Evolutionary conservation across 1,284 basidiomycete species (phyloP).

Genomic region (Boletus sp.): DNA sequence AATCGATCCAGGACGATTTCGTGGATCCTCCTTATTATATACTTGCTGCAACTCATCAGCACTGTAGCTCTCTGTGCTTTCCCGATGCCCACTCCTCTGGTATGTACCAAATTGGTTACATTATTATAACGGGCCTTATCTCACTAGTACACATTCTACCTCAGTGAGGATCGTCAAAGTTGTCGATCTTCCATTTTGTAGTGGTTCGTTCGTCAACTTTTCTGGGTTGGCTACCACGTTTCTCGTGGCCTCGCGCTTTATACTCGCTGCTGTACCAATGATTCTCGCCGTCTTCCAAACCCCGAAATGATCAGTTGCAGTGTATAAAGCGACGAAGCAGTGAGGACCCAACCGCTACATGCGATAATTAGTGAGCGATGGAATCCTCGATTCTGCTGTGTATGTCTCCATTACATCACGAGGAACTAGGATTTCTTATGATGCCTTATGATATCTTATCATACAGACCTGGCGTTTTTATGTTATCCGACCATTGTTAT

Average conservation of each 20-base stretch:
- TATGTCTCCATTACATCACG: not conserved
- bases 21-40: not conserved
- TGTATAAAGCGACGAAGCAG: not conserved
- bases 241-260: not conserved
- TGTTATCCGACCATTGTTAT: no score
- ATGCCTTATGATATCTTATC: no score
- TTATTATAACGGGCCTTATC: not conserved
- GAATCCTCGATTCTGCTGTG: not conserved
- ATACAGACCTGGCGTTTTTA: no score
- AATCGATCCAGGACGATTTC: slow-evolving; percentile 18
- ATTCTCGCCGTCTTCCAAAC: not conserved
- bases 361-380: not conserved
- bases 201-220: not conserved
- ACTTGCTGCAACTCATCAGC: not conserved
- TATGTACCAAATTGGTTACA: not conserved
- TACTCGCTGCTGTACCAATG: not conserved
- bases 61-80: not conserved
- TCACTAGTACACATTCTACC: no score
- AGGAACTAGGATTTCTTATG: no score
- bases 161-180: not conserved
- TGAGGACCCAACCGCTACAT: not conserved
- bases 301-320: not conserved
- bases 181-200: not conserved
- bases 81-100: not conserved
- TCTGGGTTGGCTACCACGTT: not conserved